Evolutionary conservation across 1,284 basidiomycete genomes (phyloP).

Genomic region (Sanguinoderma infundibulare): DNA sequence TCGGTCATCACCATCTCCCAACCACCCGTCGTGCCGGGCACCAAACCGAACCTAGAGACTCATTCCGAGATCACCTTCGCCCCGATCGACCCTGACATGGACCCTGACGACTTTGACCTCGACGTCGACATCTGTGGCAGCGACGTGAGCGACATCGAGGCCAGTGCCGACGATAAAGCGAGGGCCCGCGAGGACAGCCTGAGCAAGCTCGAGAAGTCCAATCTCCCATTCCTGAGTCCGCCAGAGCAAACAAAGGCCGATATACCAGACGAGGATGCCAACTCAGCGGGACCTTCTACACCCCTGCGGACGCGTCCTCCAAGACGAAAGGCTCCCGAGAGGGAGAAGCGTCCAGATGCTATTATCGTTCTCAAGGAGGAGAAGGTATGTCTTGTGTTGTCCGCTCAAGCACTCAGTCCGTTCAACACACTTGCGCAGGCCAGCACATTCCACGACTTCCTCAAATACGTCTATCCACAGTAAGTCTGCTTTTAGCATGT

Average conservation of each 20-base stretch:
- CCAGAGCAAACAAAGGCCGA: slow-evolving; percentile 17
- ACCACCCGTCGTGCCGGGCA: slow-evolving; percentile 58
- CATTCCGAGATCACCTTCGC: slow-evolving; percentile 60
- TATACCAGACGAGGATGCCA: slow-evolving; percentile 19
- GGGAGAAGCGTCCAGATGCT: slow-evolving; percentile 62
- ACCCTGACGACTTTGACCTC: slow-evolving; percentile 48
- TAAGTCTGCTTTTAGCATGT: slow-evolving; percentile 40
- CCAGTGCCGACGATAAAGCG: slow-evolving; percentile 31
- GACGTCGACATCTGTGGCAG: slow-evolving; percentile 40
- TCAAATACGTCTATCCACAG: slow-evolving; percentile 88
- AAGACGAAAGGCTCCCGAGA: slow-evolving; percentile 11
- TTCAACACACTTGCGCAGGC: slow-evolving; percentile 48
- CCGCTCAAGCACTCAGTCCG: not conserved
- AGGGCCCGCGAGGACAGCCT: slow-evolving; percentile 39
- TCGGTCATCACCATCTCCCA: slow-evolving; percentile 84
- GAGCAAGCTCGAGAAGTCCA: slow-evolving; percentile 36
- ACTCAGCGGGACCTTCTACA: not conserved
- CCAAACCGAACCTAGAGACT: slow-evolving; percentile 43
- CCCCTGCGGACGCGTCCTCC: not conserved
- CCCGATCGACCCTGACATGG: slow-evolving; percentile 56
- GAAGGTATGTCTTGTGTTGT: slow-evolving; percentile 45
- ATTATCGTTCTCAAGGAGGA: slow-evolving; percentile 85
- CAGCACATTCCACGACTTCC: slow-evolving; percentile 82
- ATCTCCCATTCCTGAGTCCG: slow-evolving; percentile 17
- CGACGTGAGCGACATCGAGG: slow-evolving; percentile 25